These are phyloP conservation scores for Solanum appendiculatum DNA, from an alignment of 257 asterid species.

Conservation along the genomic window DNA sequence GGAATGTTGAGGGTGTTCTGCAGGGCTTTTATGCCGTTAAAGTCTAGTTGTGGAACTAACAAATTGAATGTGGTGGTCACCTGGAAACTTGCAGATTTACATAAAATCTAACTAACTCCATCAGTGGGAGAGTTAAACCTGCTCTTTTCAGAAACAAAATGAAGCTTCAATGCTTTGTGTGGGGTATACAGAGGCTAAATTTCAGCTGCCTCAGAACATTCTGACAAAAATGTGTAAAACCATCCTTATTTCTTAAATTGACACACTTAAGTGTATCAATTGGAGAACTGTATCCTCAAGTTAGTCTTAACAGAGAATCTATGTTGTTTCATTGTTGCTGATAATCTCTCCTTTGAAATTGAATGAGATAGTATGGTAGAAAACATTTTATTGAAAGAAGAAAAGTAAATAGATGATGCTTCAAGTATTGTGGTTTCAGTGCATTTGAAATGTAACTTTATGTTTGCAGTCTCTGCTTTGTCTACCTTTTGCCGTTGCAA, in stretches of 20 bases:
- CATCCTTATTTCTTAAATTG: background rate
- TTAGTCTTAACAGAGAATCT: background rate
- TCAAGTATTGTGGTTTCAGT: background rate
- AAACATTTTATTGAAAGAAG: background rate
- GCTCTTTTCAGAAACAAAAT: background rate
- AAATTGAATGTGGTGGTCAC: background rate
- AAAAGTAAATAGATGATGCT: background rate
- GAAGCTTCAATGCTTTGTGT: background rate
- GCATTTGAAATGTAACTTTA: background rate
- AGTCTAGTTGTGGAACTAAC: background rate
- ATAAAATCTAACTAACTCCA: background rate
- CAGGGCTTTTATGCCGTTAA: background rate
- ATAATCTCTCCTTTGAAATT: background rate
- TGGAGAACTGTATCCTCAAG: background rate
- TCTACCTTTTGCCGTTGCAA: constrained; percentile 89
- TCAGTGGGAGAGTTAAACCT: background rate
- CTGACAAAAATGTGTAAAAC: background rate
- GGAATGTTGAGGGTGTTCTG: background rate
- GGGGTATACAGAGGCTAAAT: background rate
- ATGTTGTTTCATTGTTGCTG: background rate
- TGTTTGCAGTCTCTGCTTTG: constrained; percentile 66
- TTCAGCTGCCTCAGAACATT: background rate
- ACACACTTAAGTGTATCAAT: background rate
- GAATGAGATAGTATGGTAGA: background rate
- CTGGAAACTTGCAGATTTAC: background rate